Evolutionary conservation across 352 stramenopile species (phyloP), one percentile per base, ranked within the genome.

Genomic region (Globisporangium alternatum): DNA sequence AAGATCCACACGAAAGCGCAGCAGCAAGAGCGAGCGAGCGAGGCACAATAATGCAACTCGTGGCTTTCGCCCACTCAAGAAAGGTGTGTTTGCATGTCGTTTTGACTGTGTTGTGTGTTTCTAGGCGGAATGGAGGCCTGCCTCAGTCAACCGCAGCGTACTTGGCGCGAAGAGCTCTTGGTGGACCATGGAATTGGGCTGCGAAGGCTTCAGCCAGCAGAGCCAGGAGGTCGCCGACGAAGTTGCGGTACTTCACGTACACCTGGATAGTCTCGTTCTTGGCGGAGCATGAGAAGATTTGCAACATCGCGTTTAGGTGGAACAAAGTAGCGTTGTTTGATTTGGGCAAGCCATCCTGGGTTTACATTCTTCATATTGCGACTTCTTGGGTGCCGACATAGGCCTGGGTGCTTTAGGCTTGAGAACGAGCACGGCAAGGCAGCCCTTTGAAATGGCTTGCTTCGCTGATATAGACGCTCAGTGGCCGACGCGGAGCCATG

Each of bases 1-100:
- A 55, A 39, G 48, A 55, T 55, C 48, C 48, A 25, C 21, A 21
- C 25, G 25, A 55, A 7, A 55, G 25, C 13, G 12, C 48, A 55
- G 22, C 15, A 55, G 48, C 48, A 13, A 53, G 47, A 53, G 47
- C 47, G 47, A 55, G 48, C 25, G 9, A 37, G 17, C 22, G 30
- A 55, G 13, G 25, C 48, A 55, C 15, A 55, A 22, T 55, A 37
- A 55, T 55, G 48, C n/a, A 55, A 9, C 48, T 37, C 25, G 48
- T 37, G 48, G 48, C 48, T 22, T 55, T 55, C 10, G 22, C 25
- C 30, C 25, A 37, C 48, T 19, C 48, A 55, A 33, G 25, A 30
- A 37, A n/a, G 31, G 48, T 55, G 48, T 17, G 5, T 54, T 54
- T 54, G 12, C 3, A 5, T 33, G 28, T 13, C 47, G 21, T n/a